These are phyloP conservation scores for Filobasidium wieringae DNA, from an alignment of 768 basidiomycete genomes.

Conservation along the genomic window DNA sequence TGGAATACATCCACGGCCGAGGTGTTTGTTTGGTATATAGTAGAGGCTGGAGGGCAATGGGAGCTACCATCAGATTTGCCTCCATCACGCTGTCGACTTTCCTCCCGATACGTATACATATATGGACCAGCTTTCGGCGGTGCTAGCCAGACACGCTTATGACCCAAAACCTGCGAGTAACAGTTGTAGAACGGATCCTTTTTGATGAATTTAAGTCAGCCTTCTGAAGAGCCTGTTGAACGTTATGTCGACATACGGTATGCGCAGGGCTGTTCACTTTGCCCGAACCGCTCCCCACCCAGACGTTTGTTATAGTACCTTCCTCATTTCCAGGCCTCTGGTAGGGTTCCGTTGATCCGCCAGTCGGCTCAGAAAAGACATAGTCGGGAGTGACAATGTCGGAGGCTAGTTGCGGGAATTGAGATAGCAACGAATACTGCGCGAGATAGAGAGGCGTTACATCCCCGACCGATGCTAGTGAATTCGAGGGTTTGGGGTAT, in stretches of 20 bases:
- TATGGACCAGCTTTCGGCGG: constrained; percentile 45
- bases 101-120: constrained; percentile 48
- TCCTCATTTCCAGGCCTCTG: constrained; percentile 51
- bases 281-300: constrained; percentile 43
- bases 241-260: constrained; percentile 47
- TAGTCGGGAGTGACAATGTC: constrained; percentile 85
- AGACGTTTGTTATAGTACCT: constrained; percentile 34
- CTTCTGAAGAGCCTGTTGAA: neutral
- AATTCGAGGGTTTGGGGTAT: constrained; percentile 21
- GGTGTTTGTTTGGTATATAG: constrained; percentile 62
- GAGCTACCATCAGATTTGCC: neutral
- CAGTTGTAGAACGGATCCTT: constrained; percentile 91
- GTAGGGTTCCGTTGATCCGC: constrained; percentile 48
- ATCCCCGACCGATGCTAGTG: neutral
- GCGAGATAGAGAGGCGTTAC: constrained; percentile 56
- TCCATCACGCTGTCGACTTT: neutral
- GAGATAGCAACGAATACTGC: constrained; percentile 71
- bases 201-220: neutral
- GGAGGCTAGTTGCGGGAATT: constrained; percentile 63
- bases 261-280: constrained; percentile 75
- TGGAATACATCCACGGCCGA: constrained; percentile 67
- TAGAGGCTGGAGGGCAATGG: constrained; percentile 1
- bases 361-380: constrained; percentile 54
- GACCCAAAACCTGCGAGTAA: constrained; percentile 78
- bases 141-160: constrained; percentile 84